Conservation (phyloP, 1,284 basidiomycete species). For the Phlebopus sp. region DNA sequence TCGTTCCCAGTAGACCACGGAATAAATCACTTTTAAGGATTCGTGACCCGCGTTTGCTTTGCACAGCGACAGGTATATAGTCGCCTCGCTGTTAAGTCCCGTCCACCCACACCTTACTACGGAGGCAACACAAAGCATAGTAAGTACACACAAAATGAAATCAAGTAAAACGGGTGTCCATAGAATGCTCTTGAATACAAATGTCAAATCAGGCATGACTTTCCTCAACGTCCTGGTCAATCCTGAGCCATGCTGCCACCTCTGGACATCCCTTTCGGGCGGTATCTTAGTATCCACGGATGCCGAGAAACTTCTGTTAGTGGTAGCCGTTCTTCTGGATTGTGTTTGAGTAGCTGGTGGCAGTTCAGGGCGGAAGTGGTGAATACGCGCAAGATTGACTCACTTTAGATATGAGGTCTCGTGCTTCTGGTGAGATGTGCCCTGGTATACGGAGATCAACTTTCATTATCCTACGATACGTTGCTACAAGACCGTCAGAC, state of each 20-base stretch:
- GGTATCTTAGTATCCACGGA: conserved; percentile 90
- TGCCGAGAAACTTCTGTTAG: conserved; percentile 81
- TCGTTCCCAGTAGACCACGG: conserved; percentile 20
- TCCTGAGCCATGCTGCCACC: conserved; percentile 24
- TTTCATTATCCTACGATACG: conserved; percentile 80
- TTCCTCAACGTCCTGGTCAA: not conserved
- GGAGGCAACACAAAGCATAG: too few relatives aligned
- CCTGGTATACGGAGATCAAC: conserved; percentile 81
- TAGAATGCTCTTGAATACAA: not conserved
- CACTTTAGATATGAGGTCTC: conserved; percentile 64
- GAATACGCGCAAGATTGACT: not conserved
- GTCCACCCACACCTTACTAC: too few relatives aligned
- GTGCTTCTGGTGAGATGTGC: conserved; percentile 62
- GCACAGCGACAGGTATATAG: too few relatives aligned
- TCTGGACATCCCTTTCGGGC: conserved; percentile 38
- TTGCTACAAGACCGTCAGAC: conserved; percentile 49
- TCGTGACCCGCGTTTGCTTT: too few relatives aligned
- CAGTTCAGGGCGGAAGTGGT: conserved; percentile 28
- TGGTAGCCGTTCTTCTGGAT: conserved; percentile 81
- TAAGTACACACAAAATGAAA: not conserved
- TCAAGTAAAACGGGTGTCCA: conserved; percentile 3
- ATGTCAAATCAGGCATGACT: too few relatives aligned
- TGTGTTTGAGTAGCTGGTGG: conserved; percentile 79
- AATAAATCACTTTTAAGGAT: conserved; percentile 17
- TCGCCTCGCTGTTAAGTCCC: too few relatives aligned